Percentiles rank a stretch among this genome's conserved stretches.
phyloP scores from a whole-genome alignment of 768 basidiomycete species.

The Trametes coccinea region DNA sequence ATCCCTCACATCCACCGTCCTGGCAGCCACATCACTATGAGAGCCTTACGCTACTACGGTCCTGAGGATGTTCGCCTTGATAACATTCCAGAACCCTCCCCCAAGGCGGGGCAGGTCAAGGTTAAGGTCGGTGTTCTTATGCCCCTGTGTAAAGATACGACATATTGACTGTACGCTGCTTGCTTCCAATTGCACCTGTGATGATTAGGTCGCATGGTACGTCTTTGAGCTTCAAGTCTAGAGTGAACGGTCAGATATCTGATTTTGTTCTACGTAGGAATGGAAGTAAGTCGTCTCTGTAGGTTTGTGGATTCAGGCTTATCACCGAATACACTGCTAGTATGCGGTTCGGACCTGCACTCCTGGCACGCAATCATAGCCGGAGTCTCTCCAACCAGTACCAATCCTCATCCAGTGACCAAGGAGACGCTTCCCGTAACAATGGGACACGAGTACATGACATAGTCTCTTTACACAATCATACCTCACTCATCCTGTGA shows the following conservation, averaged over 20 bases:
- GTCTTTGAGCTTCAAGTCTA: background rate
- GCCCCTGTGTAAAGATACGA: background rate
- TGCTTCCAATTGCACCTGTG: too few relatives aligned
- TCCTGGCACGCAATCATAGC: constrained; percentile 19
- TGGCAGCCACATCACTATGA: constrained; percentile 33
- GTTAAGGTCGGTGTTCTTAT: constrained; percentile 37
- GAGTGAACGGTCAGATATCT: background rate
- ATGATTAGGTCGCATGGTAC: constrained; percentile 15
- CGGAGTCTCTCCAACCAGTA: constrained; percentile 31
- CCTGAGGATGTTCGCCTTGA: constrained; percentile 47
- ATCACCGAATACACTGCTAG: constrained; percentile 21
- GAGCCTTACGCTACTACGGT: constrained; percentile 47
- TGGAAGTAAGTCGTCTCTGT: background rate
- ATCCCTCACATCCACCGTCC: too few relatives aligned
- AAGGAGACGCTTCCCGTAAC: constrained; percentile 43
- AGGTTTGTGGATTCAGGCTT: background rate
- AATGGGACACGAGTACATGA: constrained; percentile 46
- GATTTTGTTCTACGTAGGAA: background rate
- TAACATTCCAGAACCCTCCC: constrained; percentile 39
- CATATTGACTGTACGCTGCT: too few relatives aligned
- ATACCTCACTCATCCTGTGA: background rate
- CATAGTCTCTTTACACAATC: too few relatives aligned
- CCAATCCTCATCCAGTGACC: constrained; percentile 38
- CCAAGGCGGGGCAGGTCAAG: constrained; percentile 42
- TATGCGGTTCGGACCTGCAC: constrained; percentile 49